Evolutionary conservation across 805 yeast species (phyloP), one percentile per base, ranked within the genome.

Genomic region (Suhomyces vadensis): DNA sequence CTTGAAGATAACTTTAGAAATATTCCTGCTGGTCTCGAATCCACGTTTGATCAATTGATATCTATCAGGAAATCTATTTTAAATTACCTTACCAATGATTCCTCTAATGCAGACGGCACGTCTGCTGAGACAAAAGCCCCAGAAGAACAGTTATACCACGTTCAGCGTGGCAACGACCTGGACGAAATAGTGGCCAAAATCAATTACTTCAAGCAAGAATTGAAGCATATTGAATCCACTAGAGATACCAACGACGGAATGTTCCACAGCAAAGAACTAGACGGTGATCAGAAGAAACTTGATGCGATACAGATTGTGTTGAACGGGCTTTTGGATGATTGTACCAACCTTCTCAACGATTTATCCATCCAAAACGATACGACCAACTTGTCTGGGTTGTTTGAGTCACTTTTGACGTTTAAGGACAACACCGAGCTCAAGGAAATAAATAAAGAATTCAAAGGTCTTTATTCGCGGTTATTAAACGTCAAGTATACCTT

Each of bases 321-420:
- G 40, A 84, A 85, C 57, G 92, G 91, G 6, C 68, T 90, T 35
- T 69, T 88, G 21, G 96, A 89, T 63, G 95, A 89, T 58, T 87
- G 96, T 61, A 82, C 83, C 58, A 83, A 82, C 52, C 72, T 88
- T 46, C 67, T 89, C 33, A 77, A 76, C 46, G 97, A 91, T 68
- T 69, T 88, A 38, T 62, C 67, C 37, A 77, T 83, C 31, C 78
- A 67, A 47, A 61, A 60, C 36, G 67, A 64, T 44, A 40, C 55
- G 8, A 48, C 50, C 29, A 57, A 54, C 24, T 52, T 65, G 23
- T 43, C 60, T 4, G 48, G 51, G 14, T 46, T 57, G 33, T 56
- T 64, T 35, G 60, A 61, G 41, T 47, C 49, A 33, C 52, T 48
- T 31, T 54, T 63, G 21, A 43, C 60, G 19, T 41, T 57, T 4